phyloP scores from a whole-genome alignment of 2,329 filamentous ascomycete species.

The Furcasterigmium sp. region DNA sequence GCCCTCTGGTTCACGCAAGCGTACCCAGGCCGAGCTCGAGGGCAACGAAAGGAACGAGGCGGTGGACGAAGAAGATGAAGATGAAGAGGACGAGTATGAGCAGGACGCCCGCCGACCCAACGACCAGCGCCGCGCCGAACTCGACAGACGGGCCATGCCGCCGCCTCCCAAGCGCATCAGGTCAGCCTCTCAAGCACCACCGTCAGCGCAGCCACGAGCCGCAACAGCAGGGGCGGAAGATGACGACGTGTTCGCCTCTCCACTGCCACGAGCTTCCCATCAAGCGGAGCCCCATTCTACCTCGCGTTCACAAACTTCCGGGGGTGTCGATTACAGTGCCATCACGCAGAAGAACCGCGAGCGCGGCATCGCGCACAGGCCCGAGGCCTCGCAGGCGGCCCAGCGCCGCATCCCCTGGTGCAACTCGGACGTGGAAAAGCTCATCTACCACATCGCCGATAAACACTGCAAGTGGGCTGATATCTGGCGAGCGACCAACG shows the following conservation, averaged over 20 bases:
- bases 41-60: slow-evolving; percentile 10
- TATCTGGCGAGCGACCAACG: slow-evolving; percentile 23
- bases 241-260: slow-evolving; percentile 1
- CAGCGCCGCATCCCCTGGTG: slow-evolving; percentile 34
- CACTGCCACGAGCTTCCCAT: not conserved
- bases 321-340: slow-evolving; percentile 10
- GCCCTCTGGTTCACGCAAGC: slow-evolving; percentile 6
- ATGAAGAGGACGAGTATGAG: slow-evolving; percentile 15
- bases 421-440: slow-evolving; percentile 29
- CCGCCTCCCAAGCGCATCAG: slow-evolving; percentile 7
- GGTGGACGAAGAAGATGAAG: slow-evolving; percentile 10
- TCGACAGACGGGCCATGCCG: slow-evolving; percentile 15
- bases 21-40: slow-evolving; percentile 3
- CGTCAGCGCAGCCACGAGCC: not conserved
- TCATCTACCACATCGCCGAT: slow-evolving; percentile 35
- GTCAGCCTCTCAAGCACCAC: not conserved
- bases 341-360: slow-evolving; percentile 19
- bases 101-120: slow-evolving; percentile 11
- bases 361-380: slow-evolving; percentile 21
- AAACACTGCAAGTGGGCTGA: slow-evolving; percentile 31
- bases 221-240: not conserved
- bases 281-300: too few relatives aligned
- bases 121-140: slow-evolving; percentile 16
- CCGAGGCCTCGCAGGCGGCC: slow-evolving; percentile 14
- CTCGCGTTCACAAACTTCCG: too few relatives aligned